phyloP scores from a whole-genome alignment of 2,329 filamentous ascomycete species.

The Elsinoe batatas region DNA sequence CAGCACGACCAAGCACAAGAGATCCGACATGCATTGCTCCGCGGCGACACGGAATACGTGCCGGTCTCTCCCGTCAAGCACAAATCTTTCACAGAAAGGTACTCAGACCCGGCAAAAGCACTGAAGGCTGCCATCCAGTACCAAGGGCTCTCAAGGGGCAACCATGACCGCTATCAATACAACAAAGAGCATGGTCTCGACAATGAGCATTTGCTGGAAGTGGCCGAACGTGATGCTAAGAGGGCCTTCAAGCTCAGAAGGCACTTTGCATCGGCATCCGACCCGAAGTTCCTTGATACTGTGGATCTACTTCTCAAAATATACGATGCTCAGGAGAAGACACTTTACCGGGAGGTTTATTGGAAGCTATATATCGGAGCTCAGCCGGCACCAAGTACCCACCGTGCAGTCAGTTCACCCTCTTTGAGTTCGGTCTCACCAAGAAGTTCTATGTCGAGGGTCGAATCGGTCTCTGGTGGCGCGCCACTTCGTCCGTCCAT shows the following conservation, averaged over 20 bases:
- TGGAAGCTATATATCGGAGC: neutral
- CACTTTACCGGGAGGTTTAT: neutral
- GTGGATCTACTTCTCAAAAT: constrained; percentile 10
- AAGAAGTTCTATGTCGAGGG: neutral
- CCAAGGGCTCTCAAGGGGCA: neutral
- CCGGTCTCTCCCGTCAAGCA: neutral
- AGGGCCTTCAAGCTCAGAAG: constrained; percentile 10
- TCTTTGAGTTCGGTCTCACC: neutral
- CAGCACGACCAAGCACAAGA: neutral
- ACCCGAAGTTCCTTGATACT: neutral
- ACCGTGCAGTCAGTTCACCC: neutral
- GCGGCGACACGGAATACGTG: neutral
- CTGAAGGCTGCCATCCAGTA: constrained; percentile 2
- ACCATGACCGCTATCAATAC: constrained; percentile 3
- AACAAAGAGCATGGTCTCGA: constrained; percentile 5
- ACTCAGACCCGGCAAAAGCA: neutral
- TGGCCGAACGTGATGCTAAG: constrained; percentile 9
- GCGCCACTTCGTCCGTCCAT: neutral
- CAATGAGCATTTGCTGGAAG: neutral
- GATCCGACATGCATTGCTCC: constrained; percentile 6
- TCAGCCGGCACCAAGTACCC: neutral
- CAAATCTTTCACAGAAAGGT: neutral
- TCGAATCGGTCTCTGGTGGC: neutral
- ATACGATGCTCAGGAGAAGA: constrained; percentile 4
- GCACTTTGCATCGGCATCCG: neutral